Evolutionary conservation across 768 basidiomycete genomes (phyloP).

Genomic region (Chalciporus sphaerocephalus): DNA sequence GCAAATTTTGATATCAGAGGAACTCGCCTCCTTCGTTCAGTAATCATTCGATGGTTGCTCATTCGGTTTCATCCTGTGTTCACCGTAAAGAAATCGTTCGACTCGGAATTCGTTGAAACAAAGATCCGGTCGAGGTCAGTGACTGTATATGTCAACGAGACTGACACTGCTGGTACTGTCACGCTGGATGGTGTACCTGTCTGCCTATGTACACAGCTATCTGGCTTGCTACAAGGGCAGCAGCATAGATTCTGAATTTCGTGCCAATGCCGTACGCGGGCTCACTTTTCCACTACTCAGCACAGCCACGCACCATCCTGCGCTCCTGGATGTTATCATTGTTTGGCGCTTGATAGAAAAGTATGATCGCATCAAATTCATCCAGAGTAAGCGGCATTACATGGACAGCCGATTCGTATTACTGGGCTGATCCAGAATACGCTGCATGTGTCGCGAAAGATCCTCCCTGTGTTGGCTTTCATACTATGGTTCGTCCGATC

Average conservation of each 20-base stretch:
- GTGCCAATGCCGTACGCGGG: too few relatives aligned
- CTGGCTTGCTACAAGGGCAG: neutral
- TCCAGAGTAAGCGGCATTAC: neutral
- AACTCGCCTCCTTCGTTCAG: conserved; percentile 19
- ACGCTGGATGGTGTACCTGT: neutral
- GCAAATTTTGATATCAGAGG: conserved; percentile 21
- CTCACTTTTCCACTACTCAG: neutral
- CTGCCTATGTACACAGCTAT: neutral
- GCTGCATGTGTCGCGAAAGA: conserved; percentile 2
- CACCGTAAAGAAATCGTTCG: neutral
- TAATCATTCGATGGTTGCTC: conserved; percentile 1
- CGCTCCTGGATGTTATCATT: neutral
- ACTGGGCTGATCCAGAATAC: neutral
- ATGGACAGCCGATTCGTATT: neutral
- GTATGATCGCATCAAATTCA: neutral
- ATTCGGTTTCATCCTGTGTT: conserved; percentile 7
- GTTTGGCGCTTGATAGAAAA: neutral
- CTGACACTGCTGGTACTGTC: neutral
- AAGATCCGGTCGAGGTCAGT: neutral
- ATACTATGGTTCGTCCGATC: neutral
- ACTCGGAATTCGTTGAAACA: neutral
- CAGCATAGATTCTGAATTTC: neutral
- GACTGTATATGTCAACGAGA: too few relatives aligned
- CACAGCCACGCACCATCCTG: neutral
- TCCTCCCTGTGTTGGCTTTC: conserved; percentile 20